phyloP scores from a whole-genome alignment of 2,329 filamentous ascomycete species.

The Leptographium lundbergii region DNA sequence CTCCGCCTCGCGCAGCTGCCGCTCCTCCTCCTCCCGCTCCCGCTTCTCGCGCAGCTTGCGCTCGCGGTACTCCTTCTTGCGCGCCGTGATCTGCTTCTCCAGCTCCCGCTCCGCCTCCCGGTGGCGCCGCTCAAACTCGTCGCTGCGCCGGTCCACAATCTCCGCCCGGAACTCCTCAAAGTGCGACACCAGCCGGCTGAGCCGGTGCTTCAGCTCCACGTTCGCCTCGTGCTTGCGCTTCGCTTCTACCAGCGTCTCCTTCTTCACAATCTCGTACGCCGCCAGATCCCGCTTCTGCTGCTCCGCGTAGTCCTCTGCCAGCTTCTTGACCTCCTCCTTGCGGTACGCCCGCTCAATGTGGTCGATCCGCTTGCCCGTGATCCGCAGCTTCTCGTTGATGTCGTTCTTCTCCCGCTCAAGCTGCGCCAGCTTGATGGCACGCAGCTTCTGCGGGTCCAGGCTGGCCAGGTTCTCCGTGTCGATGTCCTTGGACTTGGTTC shows the following conservation, averaged over 20 bases:
- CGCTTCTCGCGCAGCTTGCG: conserved; percentile 69
- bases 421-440: conserved; percentile 87
- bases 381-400: conserved; percentile 77
- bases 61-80: conserved; percentile 81
- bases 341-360: conserved; percentile 95
- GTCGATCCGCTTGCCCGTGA: conserved; percentile 91
- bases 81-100: conserved; percentile 77
- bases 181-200: conserved; percentile 67
- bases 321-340: conserved; percentile 88
- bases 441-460: conserved; percentile 79
- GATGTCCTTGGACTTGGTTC: conserved; percentile 62
- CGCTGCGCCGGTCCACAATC: conserved; percentile 75
- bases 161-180: conserved; percentile 77
- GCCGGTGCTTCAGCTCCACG: conserved; percentile 85
- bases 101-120: conserved; percentile 86
- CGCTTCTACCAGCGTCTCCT: conserved; percentile 64
- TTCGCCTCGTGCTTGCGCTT: conserved; percentile 85
- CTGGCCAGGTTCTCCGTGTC: conserved; percentile 73
- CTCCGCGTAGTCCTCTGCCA: conserved; percentile 69
- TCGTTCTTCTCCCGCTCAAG: conserved; percentile 98
- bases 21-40: conserved; percentile 76
- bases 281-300: conserved; percentile 69
- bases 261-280: conserved; percentile 68
- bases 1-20: conserved; percentile 67
- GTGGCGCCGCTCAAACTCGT: conserved; percentile 91